Conservation (phyloP, 2,329 filamentous ascomycete species). For the Elsinoe australis region DNA sequence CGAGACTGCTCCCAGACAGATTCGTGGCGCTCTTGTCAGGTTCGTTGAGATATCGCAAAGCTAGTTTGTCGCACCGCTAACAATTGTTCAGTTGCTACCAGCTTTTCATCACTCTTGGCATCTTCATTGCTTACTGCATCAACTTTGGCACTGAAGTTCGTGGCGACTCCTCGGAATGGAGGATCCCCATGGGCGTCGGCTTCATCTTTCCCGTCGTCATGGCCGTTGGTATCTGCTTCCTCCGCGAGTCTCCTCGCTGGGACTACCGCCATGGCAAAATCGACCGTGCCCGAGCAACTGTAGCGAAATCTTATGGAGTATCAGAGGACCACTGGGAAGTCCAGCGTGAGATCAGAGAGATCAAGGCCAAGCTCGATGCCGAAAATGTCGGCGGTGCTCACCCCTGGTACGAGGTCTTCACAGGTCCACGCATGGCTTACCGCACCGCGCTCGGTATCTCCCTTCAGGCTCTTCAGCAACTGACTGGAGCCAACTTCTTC, state of each 20-base stretch:
- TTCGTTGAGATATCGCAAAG: no score
- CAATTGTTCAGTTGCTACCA: slow-evolving; percentile 52
- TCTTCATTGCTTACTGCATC: slow-evolving; percentile 45
- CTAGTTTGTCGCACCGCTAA: no score
- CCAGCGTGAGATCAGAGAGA: slow-evolving; percentile 47
- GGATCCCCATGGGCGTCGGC: slow-evolving; percentile 54
- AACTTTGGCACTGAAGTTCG: slow-evolving; percentile 54
- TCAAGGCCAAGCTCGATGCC: slow-evolving; percentile 48
- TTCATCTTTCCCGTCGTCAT: slow-evolving; percentile 51
- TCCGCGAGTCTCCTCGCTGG: slow-evolving; percentile 52
- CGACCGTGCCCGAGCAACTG: slow-evolving; percentile 44
- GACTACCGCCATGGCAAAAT: slow-evolving; percentile 50
- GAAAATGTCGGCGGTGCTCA: slow-evolving; percentile 43
- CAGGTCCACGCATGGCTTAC: slow-evolving; percentile 59
- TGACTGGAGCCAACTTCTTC: slow-evolving; percentile 62
- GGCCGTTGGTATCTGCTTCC: slow-evolving; percentile 46
- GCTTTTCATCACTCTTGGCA: slow-evolving; percentile 62
- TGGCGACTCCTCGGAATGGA: slow-evolving; percentile 49
- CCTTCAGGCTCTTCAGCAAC: slow-evolving; percentile 59
- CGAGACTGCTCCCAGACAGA: slow-evolving; percentile 13
- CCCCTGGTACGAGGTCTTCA: slow-evolving; percentile 60
- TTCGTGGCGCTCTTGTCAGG: slow-evolving; percentile 10
- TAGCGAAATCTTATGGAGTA: slow-evolving; percentile 50
- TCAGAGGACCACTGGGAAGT: slow-evolving; percentile 49
- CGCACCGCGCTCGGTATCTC: slow-evolving; percentile 55